These are phyloP conservation scores for Cladophialophora chaetospira DNA, from an alignment of 2,329 filamentous ascomycete species.

Conservation along the genomic window DNA sequence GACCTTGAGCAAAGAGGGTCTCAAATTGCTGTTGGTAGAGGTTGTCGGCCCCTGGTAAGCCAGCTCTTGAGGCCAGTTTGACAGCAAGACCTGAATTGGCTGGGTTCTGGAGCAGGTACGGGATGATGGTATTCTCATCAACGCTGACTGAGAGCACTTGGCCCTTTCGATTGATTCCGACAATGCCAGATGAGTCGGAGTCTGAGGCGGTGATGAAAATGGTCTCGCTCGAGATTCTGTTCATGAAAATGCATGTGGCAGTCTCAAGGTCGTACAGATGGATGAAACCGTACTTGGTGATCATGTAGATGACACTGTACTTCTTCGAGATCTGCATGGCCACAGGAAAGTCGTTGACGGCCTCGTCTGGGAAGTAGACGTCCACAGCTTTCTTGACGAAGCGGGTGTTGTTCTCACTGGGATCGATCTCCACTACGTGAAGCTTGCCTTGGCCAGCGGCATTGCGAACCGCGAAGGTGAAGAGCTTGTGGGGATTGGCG, in stretches of 20 bases:
- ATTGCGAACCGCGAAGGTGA: slow-evolving; percentile 92
- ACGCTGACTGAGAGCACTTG: slow-evolving; percentile 94
- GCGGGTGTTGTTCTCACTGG: slow-evolving; percentile 80
- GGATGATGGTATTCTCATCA: slow-evolving; percentile 87
- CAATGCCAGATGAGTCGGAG: slow-evolving; percentile 78
- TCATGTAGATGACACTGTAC: slow-evolving; percentile 94
- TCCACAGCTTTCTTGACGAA: slow-evolving; percentile 97
- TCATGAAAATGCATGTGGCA: slow-evolving; percentile 97
- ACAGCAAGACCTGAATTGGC: slow-evolving; percentile 92
- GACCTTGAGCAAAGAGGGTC: slow-evolving; percentile 74
- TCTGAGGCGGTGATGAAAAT: slow-evolving; percentile 94
- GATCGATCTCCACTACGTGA: slow-evolving; percentile 96
- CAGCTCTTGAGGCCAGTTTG: slow-evolving; percentile 92
- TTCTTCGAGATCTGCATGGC: slow-evolving; percentile 96
- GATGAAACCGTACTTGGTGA: slow-evolving; percentile 99
- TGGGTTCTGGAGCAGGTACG: slow-evolving; percentile 94
- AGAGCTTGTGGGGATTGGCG: slow-evolving; percentile 87
- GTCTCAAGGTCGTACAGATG: slow-evolving; percentile 98
- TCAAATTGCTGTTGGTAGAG: slow-evolving; percentile 94
- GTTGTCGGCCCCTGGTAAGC: slow-evolving; percentile 89
- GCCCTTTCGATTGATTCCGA: slow-evolving; percentile 96
- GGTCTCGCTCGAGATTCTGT: slow-evolving; percentile 97
- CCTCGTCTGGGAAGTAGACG: slow-evolving; percentile 95
- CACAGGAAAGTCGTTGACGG: slow-evolving; percentile 95
- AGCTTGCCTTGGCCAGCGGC: slow-evolving; percentile 82